A percentile compares a stretch with the other conserved stretches of the same genome.
Conservation (phyloP, 352 stramenopile species). For the Peronospora tabacina region DNA sequence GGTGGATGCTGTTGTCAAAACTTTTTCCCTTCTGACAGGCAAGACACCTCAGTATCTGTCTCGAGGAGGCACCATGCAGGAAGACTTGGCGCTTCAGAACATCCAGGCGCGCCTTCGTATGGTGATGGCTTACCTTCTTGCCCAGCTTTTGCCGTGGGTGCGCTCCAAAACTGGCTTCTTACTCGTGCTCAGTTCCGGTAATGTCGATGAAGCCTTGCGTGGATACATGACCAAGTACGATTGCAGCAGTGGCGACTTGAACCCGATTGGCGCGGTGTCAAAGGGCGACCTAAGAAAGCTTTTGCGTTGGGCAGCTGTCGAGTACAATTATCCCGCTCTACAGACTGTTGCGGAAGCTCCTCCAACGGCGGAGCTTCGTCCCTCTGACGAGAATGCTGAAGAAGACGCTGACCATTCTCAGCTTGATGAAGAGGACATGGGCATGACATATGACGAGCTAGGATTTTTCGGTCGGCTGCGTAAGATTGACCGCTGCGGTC, state of each 20-base stretch:
- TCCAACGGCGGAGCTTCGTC: slow-evolving; percentile 94
- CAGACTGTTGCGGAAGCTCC: slow-evolving; percentile 90
- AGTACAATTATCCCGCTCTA: slow-evolving; percentile 90
- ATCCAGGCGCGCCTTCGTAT: slow-evolving; percentile 97
- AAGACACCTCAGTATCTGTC: slow-evolving; percentile 88
- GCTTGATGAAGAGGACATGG: slow-evolving; percentile 98
- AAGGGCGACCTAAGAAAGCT: slow-evolving; percentile 96
- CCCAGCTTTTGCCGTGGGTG: slow-evolving; percentile 98
- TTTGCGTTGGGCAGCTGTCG: slow-evolving; percentile 85
- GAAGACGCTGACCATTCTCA: slow-evolving; percentile 87
- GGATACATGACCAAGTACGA: slow-evolving; percentile 99
- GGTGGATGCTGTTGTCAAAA: slow-evolving; percentile 83
- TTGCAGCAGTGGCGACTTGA: slow-evolving; percentile 96
- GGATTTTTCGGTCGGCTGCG: slow-evolving; percentile 92
- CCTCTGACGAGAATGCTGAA: slow-evolving; percentile 63
- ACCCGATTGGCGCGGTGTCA: slow-evolving; percentile 96
- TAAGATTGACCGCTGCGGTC: slow-evolving; percentile 94
- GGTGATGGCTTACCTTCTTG: slow-evolving; percentile 97
- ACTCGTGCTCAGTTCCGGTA: slow-evolving; percentile 96
- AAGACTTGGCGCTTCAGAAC: slow-evolving; percentile 98
- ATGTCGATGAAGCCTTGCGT: slow-evolving; percentile 96
- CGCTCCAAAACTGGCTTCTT: slow-evolving; percentile 91
- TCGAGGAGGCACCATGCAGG: slow-evolving; percentile 83
- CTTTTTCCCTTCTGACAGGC: slow-evolving; percentile 70
- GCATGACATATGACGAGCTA: slow-evolving; percentile 98